Conservation (phyloP, 257 asterid species). For the Osmanthus fragrans region DNA sequence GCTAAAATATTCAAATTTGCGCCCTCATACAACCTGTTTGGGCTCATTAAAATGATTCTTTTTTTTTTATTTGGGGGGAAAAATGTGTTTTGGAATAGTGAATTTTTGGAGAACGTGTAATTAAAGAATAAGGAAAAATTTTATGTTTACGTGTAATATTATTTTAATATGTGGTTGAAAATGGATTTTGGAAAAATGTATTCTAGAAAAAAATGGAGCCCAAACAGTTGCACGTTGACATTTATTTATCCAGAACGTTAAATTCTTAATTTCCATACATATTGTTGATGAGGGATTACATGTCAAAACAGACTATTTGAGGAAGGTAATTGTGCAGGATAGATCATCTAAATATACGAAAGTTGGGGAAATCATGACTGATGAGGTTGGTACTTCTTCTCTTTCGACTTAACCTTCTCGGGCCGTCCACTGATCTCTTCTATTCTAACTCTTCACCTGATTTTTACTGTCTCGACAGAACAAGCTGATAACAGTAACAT, state of each 20-base stretch:
- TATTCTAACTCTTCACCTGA: conserved; percentile 14
- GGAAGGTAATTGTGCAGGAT: conserved; percentile 65
- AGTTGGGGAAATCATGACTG: conserved; percentile 83
- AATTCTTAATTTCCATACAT: not conserved
- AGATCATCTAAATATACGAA: conserved; percentile 70
- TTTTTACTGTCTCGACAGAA: conserved; percentile 32
- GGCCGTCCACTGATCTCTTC: conserved; percentile 4
- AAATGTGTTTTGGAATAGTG: too few relatives aligned
- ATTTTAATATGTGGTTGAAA: too few relatives aligned
- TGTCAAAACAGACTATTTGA: conserved; percentile 54
- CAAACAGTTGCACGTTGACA: not conserved
- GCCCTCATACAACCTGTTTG: not conserved
- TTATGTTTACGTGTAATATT: too few relatives aligned
- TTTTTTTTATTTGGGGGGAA: too few relatives aligned
- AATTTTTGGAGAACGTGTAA: too few relatives aligned
- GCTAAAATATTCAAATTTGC: not conserved
- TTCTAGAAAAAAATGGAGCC: too few relatives aligned
- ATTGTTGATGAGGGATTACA: not conserved
- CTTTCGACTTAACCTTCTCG: not conserved
- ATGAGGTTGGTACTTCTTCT: conserved; percentile 39
- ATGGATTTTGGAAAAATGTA: too few relatives aligned
- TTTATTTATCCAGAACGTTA: not conserved
- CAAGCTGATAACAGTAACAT: conserved; percentile 59
- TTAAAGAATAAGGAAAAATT: too few relatives aligned
- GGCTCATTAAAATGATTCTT: too few relatives aligned